Conservation (phyloP, 805 yeast genomes). For the Cyberlindnera samutprakarnensis region DNA sequence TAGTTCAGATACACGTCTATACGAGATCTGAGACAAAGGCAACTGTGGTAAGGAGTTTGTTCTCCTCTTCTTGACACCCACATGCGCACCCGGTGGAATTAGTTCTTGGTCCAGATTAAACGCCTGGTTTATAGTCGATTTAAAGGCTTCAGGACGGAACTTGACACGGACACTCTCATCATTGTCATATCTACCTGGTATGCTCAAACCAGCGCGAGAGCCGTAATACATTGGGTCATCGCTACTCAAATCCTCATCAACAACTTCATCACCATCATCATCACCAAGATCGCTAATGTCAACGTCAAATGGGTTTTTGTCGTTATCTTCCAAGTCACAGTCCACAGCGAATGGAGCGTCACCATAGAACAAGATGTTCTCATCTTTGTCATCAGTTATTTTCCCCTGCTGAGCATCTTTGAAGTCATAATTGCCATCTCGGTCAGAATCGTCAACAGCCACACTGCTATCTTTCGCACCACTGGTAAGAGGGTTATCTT, state of each 20-base stretch:
- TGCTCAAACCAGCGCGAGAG: too few relatives aligned
- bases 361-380: conserved; percentile 8
- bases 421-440: conserved; percentile 24
- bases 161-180: too few relatives aligned
- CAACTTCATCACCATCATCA: not conserved
- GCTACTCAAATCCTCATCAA: not conserved
- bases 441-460: conserved; percentile 34
- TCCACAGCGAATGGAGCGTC: too few relatives aligned
- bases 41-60: conserved; percentile 49
- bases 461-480: conserved; percentile 22
- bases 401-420: conserved; percentile 4
- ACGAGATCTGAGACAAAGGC: conserved; percentile 38
- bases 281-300: not conserved
- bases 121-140: conserved; percentile 4
- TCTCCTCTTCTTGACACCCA: conserved; percentile 35
- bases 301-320: not conserved
- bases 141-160: too few relatives aligned
- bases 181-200: too few relatives aligned
- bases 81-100: conserved; percentile 10
- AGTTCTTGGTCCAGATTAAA: conserved; percentile 9
- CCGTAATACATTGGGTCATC: too few relatives aligned
- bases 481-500: conserved; percentile 5
- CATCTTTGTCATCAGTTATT: conserved; percentile 8
- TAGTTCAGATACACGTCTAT: conserved; percentile 28
- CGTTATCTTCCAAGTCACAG: conserved; percentile 3